phyloP scores from a whole-genome alignment of 2,329 filamentous ascomycete species.

The Metarhizium sp. region DNA sequence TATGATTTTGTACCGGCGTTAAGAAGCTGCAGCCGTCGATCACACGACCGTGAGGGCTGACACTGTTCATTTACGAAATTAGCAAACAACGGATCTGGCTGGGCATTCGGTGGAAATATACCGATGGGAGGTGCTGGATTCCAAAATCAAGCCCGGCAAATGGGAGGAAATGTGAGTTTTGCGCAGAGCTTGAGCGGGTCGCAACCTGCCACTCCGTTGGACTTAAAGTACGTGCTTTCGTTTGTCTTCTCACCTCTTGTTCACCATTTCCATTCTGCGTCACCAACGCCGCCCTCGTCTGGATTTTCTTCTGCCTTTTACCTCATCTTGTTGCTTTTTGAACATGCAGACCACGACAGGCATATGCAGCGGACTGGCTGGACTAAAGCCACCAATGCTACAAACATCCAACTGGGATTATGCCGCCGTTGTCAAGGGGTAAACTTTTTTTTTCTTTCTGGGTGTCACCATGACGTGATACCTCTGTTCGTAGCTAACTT shows the following conservation, averaged over 20 bases:
- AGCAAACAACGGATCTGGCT: slow-evolving; percentile 45
- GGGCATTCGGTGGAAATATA: slow-evolving; percentile 53
- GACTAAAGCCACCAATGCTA: slow-evolving; percentile 3
- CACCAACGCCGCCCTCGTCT: neutral
- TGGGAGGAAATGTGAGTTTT: slow-evolving; percentile 54
- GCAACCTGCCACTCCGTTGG: slow-evolving; percentile 51
- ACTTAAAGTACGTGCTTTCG: slow-evolving; percentile 51
- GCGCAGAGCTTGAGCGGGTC: slow-evolving; percentile 56
- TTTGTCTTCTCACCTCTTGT: slow-evolving; percentile 1
- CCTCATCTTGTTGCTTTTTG: neutral
- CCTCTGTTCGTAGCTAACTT: neutral
- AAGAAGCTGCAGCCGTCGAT: neutral
- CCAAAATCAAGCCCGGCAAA: slow-evolving; percentile 43
- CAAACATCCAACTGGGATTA: slow-evolving; percentile 13
- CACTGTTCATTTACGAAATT: slow-evolving; percentile 7
- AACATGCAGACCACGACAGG: neutral
- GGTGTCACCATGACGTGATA: neutral
- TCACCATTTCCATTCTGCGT: neutral
- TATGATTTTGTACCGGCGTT: slow-evolving; percentile 18
- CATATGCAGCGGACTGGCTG: slow-evolving; percentile 6
- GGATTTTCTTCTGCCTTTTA: neutral
- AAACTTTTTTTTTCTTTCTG: slow-evolving; percentile 7
- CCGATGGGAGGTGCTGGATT: slow-evolving; percentile 49
- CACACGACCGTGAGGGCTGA: neutral
- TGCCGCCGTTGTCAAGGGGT: slow-evolving; percentile 23